These are phyloP conservation scores for Ploettnerulaceae sp. DNA, from an alignment of 2,329 filamentous ascomycete species.

Conservation along the genomic window DNA sequence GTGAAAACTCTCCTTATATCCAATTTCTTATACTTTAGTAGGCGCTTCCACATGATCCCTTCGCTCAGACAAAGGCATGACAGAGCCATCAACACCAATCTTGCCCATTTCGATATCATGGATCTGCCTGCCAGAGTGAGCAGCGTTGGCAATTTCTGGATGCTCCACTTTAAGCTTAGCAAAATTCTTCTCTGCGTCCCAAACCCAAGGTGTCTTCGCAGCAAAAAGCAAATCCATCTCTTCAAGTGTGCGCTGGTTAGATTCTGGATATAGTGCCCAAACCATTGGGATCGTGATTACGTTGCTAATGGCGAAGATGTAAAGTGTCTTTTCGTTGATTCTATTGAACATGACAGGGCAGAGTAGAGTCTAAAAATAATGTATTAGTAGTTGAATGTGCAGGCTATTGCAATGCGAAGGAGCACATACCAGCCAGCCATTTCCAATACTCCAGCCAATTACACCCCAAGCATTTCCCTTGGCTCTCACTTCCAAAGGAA, in stretches of 20 bases:
- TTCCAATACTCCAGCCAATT: conserved; percentile 71
- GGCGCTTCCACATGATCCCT: not conserved
- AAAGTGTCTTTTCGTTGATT: conserved; percentile 66
- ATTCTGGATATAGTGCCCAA: conserved; percentile 71
- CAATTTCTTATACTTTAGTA: not conserved
- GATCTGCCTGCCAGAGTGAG: not conserved
- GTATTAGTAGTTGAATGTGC: too few relatives aligned
- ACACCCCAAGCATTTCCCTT: conserved; percentile 74
- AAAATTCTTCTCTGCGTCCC: conserved; percentile 66
- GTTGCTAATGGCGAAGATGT: conserved; percentile 68
- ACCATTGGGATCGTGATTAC: conserved; percentile 57
- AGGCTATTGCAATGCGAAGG: conserved; percentile 15
- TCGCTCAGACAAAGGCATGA: not conserved
- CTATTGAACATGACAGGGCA: conserved; percentile 42
- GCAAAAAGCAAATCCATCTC: conserved; percentile 73
- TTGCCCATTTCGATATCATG: conserved; percentile 7
- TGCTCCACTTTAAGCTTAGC: conserved; percentile 56
- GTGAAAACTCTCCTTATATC: too few relatives aligned
- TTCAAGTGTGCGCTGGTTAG: conserved; percentile 67
- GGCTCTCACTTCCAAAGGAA: conserved; percentile 64
- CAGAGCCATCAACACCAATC: not conserved
- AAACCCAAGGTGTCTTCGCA: conserved; percentile 60
- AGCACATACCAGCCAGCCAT: conserved; percentile 53
- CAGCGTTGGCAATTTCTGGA: conserved; percentile 40
- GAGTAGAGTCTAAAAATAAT: conserved; percentile 34